These are phyloP conservation scores for Hyaloscypha hepaticicola DNA, from an alignment of 495 filamentous ascomycete genomes.

Conservation along the genomic window DNA sequence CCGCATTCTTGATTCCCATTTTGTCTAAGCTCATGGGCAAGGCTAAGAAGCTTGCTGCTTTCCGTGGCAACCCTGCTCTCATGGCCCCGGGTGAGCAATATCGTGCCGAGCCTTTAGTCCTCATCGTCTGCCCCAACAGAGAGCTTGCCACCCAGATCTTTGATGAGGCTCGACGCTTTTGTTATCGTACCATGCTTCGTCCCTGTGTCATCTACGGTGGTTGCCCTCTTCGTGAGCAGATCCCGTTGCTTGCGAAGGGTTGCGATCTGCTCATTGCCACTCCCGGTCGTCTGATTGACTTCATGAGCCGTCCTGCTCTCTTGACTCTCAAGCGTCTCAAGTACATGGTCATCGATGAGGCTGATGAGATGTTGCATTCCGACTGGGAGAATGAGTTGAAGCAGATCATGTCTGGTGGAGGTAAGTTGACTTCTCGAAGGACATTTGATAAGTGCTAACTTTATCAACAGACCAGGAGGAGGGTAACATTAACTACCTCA, in stretches of 20 bases:
- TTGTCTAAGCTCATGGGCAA: conserved; percentile 93
- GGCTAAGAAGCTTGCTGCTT: conserved; percentile 75
- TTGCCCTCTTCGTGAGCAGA: conserved; percentile 62
- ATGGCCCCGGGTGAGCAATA: conserved; percentile 40
- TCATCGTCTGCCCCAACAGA: conserved; percentile 82
- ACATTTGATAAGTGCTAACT: conserved; percentile 4
- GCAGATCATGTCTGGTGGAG: conserved; percentile 72
- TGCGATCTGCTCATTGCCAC: conserved; percentile 90
- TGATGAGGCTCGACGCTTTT: conserved; percentile 85
- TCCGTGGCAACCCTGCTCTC: conserved; percentile 60
- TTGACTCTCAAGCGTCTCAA: conserved; percentile 74
- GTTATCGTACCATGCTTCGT: conserved; percentile 91
- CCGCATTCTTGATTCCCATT: conserved; percentile 86
- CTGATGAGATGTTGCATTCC: conserved; percentile 79
- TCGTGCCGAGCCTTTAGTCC: conserved; percentile 72
- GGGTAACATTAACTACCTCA: conserved; percentile 75
- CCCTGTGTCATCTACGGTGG: conserved; percentile 92
- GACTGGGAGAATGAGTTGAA: conserved; percentile 74
- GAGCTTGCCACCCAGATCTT: conserved; percentile 94
- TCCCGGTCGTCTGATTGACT: conserved; percentile 80
- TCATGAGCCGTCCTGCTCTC: conserved; percentile 66
- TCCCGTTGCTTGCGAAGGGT: conserved; percentile 70
- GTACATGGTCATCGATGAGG: conserved; percentile 89
- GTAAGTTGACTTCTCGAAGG: conserved; percentile 46
- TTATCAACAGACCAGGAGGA: conserved; percentile 66